Conservation (phyloP, 2,329 filamentous ascomycete genomes). For the Emericellopsis atlantica region DNA sequence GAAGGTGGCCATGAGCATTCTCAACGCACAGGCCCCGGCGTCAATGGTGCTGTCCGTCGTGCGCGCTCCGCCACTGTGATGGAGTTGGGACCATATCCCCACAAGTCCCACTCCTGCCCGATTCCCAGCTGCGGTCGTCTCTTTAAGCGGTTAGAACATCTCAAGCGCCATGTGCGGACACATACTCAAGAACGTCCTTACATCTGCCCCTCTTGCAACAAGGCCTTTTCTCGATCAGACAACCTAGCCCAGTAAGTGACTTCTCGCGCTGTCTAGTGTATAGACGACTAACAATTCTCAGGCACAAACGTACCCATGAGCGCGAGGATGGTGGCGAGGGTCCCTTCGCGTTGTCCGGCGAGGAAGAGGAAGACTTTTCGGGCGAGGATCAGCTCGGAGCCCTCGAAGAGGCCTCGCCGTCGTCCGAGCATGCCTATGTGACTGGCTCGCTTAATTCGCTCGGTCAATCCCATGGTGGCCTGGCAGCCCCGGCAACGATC, state of each 20-base stretch:
- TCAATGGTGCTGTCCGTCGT: slow-evolving; percentile 69
- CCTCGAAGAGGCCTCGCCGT: slow-evolving; percentile 66
- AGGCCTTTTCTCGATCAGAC: slow-evolving; percentile 96
- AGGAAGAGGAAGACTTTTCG: slow-evolving; percentile 71
- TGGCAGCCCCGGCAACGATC: slow-evolving; percentile 2
- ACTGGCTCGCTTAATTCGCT: slow-evolving; percentile 36
- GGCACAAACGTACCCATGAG: slow-evolving; percentile 70
- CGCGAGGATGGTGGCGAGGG: slow-evolving; percentile 49
- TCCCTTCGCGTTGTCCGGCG: slow-evolving; percentile 55
- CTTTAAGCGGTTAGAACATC: slow-evolving; percentile 97
- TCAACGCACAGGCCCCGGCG: slow-evolving; percentile 56
- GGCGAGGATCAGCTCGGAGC: slow-evolving; percentile 77
- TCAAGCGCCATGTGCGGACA: slow-evolving; percentile 97
- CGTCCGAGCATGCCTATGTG: slow-evolving; percentile 53
- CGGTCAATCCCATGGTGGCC: slow-evolving; percentile 9
- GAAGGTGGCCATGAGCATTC: slow-evolving; percentile 32
- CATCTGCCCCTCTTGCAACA: slow-evolving; percentile 94
- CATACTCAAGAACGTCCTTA: slow-evolving; percentile 99
- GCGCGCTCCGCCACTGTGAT: slow-evolving; percentile 92
- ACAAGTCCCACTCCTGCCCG: slow-evolving; percentile 98
- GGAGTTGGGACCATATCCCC: slow-evolving; percentile 91
- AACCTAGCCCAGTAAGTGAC: slow-evolving; percentile 86
- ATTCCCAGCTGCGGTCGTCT: slow-evolving; percentile 94
- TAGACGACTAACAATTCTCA: slow-evolving; percentile 20
- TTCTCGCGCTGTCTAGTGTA: no score